Percentiles rank a stretch among this genome's conserved stretches.
These are phyloP conservation scores for Chlorella sp. DNA, from an alignment of 139 green algal species.

Conservation along the genomic window DNA sequence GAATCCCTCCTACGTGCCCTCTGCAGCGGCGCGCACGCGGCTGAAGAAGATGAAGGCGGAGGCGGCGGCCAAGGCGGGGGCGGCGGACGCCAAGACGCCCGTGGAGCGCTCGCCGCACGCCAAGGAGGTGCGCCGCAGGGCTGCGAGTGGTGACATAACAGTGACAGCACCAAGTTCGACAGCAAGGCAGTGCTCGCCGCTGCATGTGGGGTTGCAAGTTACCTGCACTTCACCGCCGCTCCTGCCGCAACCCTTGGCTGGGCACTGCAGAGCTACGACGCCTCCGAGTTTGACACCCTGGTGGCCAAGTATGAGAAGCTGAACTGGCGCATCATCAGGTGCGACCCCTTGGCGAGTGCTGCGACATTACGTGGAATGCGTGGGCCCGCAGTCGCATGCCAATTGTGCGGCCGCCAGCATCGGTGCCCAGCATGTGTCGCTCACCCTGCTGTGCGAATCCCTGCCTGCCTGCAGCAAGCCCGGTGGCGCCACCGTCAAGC, in stretches of 20 bases:
- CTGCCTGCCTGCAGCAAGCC: constrained; percentile 68
- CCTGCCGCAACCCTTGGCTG: too few relatives aligned
- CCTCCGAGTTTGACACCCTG: constrained; percentile 71
- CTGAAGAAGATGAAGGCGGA: constrained; percentile 73
- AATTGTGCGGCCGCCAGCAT: too few relatives aligned
- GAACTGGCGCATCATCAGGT: constrained; percentile 88
- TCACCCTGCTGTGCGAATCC: too few relatives aligned
- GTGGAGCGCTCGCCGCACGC: constrained; percentile 68
- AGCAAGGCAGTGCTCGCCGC: too few relatives aligned
- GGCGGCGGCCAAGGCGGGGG: constrained; percentile 49
- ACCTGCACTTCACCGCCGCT: too few relatives aligned
- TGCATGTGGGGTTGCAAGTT: too few relatives aligned
- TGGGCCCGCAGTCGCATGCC: too few relatives aligned
- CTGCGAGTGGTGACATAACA: too few relatives aligned
- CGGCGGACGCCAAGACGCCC: constrained; percentile 31
- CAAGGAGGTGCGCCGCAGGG: constrained; percentile 52
- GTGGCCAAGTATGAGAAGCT: constrained; percentile 81
- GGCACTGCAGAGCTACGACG: constrained; percentile 71
- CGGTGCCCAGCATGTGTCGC: too few relatives aligned
- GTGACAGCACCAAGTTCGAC: too few relatives aligned
- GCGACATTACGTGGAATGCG: too few relatives aligned
- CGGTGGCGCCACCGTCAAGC: constrained; percentile 89
- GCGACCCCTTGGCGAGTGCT: too few relatives aligned
- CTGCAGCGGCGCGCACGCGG: constrained; percentile 73
- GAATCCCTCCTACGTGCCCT: background rate